Conservation (phyloP, 306 rosid species). For the Acacia melanoxylon region DNA sequence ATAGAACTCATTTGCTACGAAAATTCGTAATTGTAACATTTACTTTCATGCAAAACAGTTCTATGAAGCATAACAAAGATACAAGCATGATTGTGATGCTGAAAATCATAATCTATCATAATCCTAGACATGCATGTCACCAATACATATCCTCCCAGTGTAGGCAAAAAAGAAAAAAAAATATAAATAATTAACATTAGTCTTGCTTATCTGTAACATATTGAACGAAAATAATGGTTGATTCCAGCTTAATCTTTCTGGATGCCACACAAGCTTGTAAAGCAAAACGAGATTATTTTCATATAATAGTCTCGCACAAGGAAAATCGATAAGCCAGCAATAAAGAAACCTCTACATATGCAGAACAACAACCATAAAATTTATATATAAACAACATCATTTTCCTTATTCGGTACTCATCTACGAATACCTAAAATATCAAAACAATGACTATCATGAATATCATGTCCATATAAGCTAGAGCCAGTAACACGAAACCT, state of each 20-base stretch:
- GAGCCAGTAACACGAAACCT: background rate
- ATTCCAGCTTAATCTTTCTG: background rate
- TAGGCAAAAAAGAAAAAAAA: background rate
- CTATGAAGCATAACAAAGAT: background rate
- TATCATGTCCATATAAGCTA: background rate
- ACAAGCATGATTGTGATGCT: background rate
- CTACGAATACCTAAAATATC: background rate
- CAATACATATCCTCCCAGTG: background rate
- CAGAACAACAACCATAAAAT: conserved; percentile 1
- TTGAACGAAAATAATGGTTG: background rate
- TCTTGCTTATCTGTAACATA: background rate
- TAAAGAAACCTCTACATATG: conserved; percentile 1
- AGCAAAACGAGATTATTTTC: conserved; percentile 1
- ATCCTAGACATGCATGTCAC: background rate
- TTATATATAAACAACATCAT: conserved; percentile 4
- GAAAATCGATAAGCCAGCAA: background rate
- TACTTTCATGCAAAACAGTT: background rate
- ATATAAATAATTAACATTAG: conserved; percentile 5
- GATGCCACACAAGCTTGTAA: background rate
- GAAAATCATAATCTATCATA: background rate
- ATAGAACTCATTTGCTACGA: background rate
- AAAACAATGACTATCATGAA: conserved; percentile 4
- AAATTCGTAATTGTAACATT: background rate
- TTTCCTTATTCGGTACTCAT: background rate
- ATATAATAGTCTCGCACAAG: background rate